Evolutionary conservation across 1,139 yeast genomes (phyloP).

Genomic region (Kodamaea fungicola): DNA sequence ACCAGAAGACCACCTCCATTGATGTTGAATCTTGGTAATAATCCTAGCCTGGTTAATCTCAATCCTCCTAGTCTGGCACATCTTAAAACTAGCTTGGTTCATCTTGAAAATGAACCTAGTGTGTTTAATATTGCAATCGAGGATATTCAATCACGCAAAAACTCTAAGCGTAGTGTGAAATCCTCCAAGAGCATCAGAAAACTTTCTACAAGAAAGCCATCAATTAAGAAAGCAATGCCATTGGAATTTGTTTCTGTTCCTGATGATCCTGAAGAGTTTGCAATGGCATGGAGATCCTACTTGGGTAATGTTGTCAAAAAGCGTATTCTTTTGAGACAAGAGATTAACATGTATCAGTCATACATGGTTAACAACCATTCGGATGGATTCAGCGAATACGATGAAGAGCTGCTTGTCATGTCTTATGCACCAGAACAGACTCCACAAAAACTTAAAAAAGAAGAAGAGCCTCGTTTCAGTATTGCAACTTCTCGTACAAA

Average conservation of each 20-base stretch:
- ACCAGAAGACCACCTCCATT: not conserved
- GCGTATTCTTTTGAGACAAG: conserved; percentile 42
- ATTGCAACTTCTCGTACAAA: not conserved
- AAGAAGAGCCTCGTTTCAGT: not conserved
- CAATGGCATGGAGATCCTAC: conserved; percentile 37
- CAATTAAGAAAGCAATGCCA: not conserved
- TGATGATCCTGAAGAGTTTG: conserved; percentile 12
- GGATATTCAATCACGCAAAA: not conserved
- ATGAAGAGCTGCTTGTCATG: conserved; percentile 3
- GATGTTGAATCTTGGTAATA: not conserved
- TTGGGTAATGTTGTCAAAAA: conserved; percentile 34
- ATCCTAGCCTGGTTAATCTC: not conserved
- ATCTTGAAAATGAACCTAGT: not conserved
- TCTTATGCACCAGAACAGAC: not conserved
- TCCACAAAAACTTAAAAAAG: not conserved
- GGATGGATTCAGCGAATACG: conserved; percentile 3
- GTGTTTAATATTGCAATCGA: not conserved
- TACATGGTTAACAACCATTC: conserved; percentile 15
- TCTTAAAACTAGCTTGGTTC: not conserved
- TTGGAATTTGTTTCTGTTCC: not conserved
- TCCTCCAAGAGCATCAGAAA: not conserved
- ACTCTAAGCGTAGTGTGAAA: not conserved
- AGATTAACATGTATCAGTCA: conserved; percentile 34
- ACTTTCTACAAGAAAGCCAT: not conserved
- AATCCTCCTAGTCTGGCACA: not conserved